Evolutionary conservation across 805 yeast species (phyloP).

Genomic region (Kazachstania viticola): DNA sequence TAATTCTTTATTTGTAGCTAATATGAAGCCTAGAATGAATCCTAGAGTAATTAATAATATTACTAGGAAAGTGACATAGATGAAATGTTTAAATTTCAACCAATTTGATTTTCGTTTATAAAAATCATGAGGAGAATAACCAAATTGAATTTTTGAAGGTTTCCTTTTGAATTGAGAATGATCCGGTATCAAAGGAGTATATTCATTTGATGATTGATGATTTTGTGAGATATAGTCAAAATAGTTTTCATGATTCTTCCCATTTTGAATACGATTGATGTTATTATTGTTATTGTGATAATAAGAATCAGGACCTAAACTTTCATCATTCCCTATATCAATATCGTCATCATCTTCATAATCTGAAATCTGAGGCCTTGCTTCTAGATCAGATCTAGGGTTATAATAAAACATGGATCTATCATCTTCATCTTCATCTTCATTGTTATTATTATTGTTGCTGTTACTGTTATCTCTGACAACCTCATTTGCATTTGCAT

Average conservation of each 20-base stretch:
- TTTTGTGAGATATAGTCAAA: slow-evolving; percentile 1
- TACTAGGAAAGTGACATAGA: slow-evolving; percentile 27
- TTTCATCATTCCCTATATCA: slow-evolving; percentile 5
- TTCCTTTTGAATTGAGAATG: slow-evolving; percentile 5
- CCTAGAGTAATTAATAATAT: slow-evolving; percentile 54
- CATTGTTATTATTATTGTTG: background rate
- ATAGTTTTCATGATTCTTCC: background rate
- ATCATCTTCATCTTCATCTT: slow-evolving; percentile 16
- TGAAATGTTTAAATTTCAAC: slow-evolving; percentile 25
- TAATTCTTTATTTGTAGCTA: slow-evolving; percentile 80
- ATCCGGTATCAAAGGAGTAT: slow-evolving; percentile 9
- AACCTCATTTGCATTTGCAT: slow-evolving; percentile 12
- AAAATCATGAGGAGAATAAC: slow-evolving; percentile 41
- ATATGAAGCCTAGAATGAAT: slow-evolving; percentile 68
- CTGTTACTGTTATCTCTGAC: slow-evolving; percentile 1
- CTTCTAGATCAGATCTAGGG: slow-evolving; percentile 21
- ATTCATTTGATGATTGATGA: slow-evolving; percentile 9
- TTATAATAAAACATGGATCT: slow-evolving; percentile 27
- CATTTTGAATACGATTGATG: background rate
- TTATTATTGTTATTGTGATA: background rate
- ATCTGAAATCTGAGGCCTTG: slow-evolving; percentile 24
- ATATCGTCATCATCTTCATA: slow-evolving; percentile 19
- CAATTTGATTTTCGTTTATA: slow-evolving; percentile 24
- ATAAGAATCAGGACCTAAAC: slow-evolving; percentile 1
- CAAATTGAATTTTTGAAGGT: slow-evolving; percentile 10